phyloP scores from a whole-genome alignment of 768 basidiomycete species.

The Rossbeevera mucosa region DNA sequence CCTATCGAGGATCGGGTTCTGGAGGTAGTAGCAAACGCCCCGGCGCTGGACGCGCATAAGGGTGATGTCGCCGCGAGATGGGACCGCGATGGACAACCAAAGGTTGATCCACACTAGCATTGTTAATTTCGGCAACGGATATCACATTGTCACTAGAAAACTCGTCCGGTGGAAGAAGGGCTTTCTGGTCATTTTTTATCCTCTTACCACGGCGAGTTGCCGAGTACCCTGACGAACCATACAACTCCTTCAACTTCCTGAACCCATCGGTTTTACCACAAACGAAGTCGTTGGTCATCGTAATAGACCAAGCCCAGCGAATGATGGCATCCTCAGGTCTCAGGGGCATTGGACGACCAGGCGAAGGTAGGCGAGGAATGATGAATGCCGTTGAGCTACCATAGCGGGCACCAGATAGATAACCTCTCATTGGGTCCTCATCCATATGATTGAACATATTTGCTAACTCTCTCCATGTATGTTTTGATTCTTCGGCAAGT shows the following conservation, averaged over 20 bases:
- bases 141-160: not conserved
- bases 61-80: slow-evolving; percentile 12
- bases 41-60: slow-evolving; percentile 16
- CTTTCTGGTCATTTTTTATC: slow-evolving; percentile 4
- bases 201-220: slow-evolving; percentile 6
- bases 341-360: slow-evolving; percentile 12
- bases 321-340: slow-evolving; percentile 18
- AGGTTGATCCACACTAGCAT: slow-evolving; percentile 13
- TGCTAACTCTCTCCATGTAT: slow-evolving; percentile 15
- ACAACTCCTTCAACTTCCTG: not conserved
- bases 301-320: slow-evolving; percentile 21
- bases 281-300: slow-evolving; percentile 10
- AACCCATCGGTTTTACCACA: not conserved
- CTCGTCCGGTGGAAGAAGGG: slow-evolving; percentile 19
- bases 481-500: slow-evolving; percentile 20
- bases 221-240: not conserved
- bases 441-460: slow-evolving; percentile 19
- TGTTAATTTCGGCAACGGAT: not conserved
- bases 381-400: slow-evolving; percentile 8
- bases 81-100: slow-evolving; percentile 2
- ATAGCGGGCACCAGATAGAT: slow-evolving; percentile 1
- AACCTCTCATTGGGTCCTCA: not conserved
- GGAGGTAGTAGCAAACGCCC: slow-evolving; percentile 17
- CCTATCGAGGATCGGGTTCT: slow-evolving; percentile 4
- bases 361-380: slow-evolving; percentile 27